These are phyloP conservation scores for Raddia distichophylla DNA, from an alignment of 176 grass and related monocot species.

Conservation along the genomic window DNA sequence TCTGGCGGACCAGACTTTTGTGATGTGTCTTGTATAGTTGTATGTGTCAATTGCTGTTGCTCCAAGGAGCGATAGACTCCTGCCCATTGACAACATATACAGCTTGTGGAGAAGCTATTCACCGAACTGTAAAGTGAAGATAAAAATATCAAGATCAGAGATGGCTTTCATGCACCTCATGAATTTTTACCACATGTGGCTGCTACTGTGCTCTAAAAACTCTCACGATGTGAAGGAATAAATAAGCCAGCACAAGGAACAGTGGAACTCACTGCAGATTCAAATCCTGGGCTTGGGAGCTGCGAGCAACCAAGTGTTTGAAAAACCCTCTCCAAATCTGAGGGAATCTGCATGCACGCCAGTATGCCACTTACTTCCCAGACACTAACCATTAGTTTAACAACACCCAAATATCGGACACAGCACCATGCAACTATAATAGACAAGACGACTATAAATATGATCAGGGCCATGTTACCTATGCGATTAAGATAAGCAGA, in stretches of 20 bases:
- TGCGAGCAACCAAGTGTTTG: slow-evolving; percentile 25
- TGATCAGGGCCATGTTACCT: slow-evolving; percentile 49
- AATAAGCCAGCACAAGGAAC: slow-evolving; percentile 42
- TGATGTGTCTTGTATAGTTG: slow-evolving; percentile 41
- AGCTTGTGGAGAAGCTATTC: not conserved
- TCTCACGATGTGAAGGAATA: slow-evolving; percentile 10
- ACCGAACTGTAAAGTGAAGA: not conserved
- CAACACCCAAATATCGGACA: slow-evolving; percentile 44
- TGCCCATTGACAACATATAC: slow-evolving; percentile 15
- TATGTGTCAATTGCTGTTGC: slow-evolving; percentile 35
- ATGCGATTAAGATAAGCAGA: slow-evolving; percentile 57
- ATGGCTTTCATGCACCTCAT: slow-evolving; percentile 9
- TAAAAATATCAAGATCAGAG: not conserved
- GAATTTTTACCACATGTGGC: slow-evolving; percentile 38
- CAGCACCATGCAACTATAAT: slow-evolving; percentile 56
- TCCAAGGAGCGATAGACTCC: slow-evolving; percentile 5
- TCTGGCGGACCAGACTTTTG: not conserved
- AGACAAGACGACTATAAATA: slow-evolving; percentile 42
- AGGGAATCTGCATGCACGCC: slow-evolving; percentile 54
- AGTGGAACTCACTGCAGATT: slow-evolving; percentile 19
- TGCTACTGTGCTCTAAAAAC: slow-evolving; percentile 8
- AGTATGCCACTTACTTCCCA: slow-evolving; percentile 34
- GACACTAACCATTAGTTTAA: slow-evolving; percentile 51
- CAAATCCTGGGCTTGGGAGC: slow-evolving; percentile 27
- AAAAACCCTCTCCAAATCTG: slow-evolving; percentile 43